A percentile compares a stretch with the other conserved stretches of the same genome.
These are phyloP conservation scores for Cutaneotrichosporon cavernicola DNA, from an alignment of 1,284 basidiomycete species.

Conservation along the genomic window DNA sequence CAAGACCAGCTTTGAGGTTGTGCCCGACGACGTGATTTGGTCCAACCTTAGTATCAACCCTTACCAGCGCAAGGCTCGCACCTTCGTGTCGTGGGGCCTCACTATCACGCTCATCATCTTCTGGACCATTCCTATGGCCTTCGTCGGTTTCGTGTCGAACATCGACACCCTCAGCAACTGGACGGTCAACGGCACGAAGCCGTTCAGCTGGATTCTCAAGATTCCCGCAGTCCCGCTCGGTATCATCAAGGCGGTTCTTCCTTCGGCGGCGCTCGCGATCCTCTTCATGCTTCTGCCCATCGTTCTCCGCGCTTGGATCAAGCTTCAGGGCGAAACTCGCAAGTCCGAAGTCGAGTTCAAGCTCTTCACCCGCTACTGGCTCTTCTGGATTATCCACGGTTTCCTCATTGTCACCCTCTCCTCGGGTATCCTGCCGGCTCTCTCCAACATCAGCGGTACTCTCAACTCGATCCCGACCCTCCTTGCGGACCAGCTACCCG, in stretches of 20 bases:
- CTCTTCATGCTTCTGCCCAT: constrained; percentile 91
- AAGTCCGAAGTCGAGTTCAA: constrained; percentile 81
- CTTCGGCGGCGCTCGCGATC: constrained; percentile 78
- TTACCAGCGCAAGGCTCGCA: constrained; percentile 56
- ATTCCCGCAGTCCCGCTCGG: constrained; percentile 63
- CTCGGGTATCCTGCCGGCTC: constrained; percentile 72
- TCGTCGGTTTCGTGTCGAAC: constrained; percentile 84
- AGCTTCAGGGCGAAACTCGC: constrained; percentile 47
- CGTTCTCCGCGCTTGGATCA: constrained; percentile 60
- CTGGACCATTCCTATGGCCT: constrained; percentile 64
- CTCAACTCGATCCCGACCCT: constrained; percentile 64
- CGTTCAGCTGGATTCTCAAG: constrained; percentile 74
- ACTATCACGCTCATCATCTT: constrained; percentile 59
- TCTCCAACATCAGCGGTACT: constrained; percentile 63
- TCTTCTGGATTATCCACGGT: constrained; percentile 87
- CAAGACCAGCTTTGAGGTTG: constrained; percentile 65
- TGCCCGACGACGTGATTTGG: constrained; percentile 88
- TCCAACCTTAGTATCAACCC: constrained; percentile 62
- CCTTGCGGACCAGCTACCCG: constrained; percentile 73
- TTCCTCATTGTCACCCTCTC: constrained; percentile 83
- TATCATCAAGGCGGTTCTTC: constrained; percentile 87
- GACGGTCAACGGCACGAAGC: constrained; percentile 16
- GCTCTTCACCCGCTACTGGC: constrained; percentile 86
- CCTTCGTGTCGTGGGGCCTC: constrained; percentile 55
- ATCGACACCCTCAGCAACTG: constrained; percentile 64